Percentiles rank a stretch among this genome's conserved stretches.
These are phyloP conservation scores for Pseudozyma pruni DNA, from an alignment of 1,284 basidiomycete species.

Conservation along the genomic window DNA sequence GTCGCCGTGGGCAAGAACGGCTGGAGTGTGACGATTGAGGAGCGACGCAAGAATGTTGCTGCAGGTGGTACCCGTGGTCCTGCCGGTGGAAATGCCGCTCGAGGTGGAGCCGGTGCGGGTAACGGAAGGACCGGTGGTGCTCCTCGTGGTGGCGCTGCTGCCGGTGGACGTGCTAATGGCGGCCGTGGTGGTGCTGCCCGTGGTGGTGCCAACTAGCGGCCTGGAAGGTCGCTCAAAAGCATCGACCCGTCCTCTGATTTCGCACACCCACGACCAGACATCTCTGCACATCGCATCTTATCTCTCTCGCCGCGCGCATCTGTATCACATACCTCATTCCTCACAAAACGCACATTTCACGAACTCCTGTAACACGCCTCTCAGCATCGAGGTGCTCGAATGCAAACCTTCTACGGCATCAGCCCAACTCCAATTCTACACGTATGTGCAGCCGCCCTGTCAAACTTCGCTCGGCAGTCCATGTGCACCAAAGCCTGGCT, in stretches of 20 bases:
- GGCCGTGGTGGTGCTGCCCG: conserved; percentile 13
- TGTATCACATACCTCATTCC: too few species aligned
- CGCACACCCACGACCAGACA: too few species aligned
- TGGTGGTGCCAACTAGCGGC: conserved; percentile 17
- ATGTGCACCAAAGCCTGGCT: too few species aligned
- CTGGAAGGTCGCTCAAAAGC: too few species aligned
- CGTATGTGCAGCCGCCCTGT: too few species aligned
- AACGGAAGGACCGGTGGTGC: conserved; percentile 13
- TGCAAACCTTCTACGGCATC: too few species aligned
- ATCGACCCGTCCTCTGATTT: too few species aligned
- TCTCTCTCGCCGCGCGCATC: background rate
- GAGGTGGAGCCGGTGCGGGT: conserved; percentile 13
- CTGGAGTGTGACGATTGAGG: conserved; percentile 81
- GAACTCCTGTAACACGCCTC: background rate
- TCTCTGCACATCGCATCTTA: background rate
- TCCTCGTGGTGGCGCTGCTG: conserved; percentile 16
- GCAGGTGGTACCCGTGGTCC: conserved; percentile 68
- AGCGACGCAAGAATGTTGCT: conserved; percentile 86
- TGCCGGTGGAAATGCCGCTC: conserved; percentile 7
- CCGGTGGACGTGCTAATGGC: conserved; percentile 1
- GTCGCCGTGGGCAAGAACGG: conserved; percentile 76
- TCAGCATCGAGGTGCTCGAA: background rate
- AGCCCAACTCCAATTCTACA: too few species aligned
- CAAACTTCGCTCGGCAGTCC: too few species aligned
- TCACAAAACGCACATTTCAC: too few species aligned